Evolutionary conservation across 1,284 basidiomycete genomes (phyloP).

Genomic region (Puccinia brachypodii): DNA sequence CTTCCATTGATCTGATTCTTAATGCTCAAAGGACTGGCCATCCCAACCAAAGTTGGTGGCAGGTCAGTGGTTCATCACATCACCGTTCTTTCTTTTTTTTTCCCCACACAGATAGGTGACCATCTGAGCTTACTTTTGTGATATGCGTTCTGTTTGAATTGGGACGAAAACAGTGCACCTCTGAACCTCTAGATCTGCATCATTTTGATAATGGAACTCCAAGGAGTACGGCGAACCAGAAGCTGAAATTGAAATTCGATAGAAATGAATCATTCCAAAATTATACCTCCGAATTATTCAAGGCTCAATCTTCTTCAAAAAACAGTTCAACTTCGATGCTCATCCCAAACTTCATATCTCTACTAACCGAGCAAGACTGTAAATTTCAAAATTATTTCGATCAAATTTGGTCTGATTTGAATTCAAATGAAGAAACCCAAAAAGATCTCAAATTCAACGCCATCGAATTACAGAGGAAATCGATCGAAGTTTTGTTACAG

Average conservation of each 20-base stretch:
- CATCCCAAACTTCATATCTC: not conserved
- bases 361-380: not conserved
- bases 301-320: not conserved
- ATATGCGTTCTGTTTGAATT: not conserved
- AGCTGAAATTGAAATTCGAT: not conserved
- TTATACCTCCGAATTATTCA: conserved; percentile 13
- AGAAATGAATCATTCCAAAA: conserved; percentile 2
- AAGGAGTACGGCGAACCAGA: not conserved
- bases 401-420: conserved; percentile 18
- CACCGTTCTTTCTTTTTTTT: not conserved
- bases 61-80: not conserved
- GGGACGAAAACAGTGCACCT: not conserved
- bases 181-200: not conserved
- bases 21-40: not conserved
- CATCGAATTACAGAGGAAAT: conserved; percentile 16
- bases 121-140: not conserved
- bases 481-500: not conserved
- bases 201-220: not conserved
- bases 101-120: too few relatives aligned
- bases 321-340: not conserved
- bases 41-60: conserved; percentile 12
- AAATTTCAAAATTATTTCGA: conserved; percentile 14
- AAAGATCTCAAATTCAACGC: not conserved
- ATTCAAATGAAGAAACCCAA: conserved; percentile 6
- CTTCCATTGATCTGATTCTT: not conserved